Evolutionary conservation across 768 basidiomycete genomes (phyloP).

Genomic region (Tulasnella calospora): DNA sequence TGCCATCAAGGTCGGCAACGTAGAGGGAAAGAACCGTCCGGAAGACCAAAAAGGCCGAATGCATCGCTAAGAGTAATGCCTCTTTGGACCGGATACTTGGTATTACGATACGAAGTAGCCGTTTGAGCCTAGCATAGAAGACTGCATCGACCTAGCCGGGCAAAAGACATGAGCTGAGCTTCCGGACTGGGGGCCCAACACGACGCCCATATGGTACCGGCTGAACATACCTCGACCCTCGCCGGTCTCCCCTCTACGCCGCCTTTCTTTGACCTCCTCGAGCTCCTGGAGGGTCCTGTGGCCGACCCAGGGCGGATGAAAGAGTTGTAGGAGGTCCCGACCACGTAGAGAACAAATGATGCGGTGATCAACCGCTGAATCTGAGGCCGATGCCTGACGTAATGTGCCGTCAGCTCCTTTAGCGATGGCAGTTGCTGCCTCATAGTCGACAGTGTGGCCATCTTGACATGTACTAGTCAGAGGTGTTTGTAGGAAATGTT

Average conservation of each 20-base stretch:
- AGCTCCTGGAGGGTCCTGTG: slow-evolving; percentile 39
- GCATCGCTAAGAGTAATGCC: slow-evolving; percentile 78
- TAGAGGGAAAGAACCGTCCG: slow-evolving; percentile 90
- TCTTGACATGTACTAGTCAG: neutral
- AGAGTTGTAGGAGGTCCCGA: slow-evolving; percentile 57
- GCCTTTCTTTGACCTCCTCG: slow-evolving; percentile 34
- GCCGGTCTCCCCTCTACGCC: slow-evolving; percentile 42
- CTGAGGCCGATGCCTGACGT: slow-evolving; percentile 59
- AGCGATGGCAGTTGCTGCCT: slow-evolving; percentile 1
- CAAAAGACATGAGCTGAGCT: neutral
- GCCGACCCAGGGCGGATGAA: slow-evolving; percentile 41
- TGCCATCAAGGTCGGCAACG: slow-evolving; percentile 90
- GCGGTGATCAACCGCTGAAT: slow-evolving; percentile 67
- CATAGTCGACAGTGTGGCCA: slow-evolving; percentile 2
- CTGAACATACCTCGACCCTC: slow-evolving; percentile 60
- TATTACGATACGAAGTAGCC: slow-evolving; percentile 80
- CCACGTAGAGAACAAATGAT: slow-evolving; percentile 65
- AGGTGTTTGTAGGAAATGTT: neutral
- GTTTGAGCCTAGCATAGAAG: slow-evolving; percentile 76
- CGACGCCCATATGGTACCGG: slow-evolving; percentile 11
- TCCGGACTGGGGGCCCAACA: neutral
- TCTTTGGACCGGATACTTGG: slow-evolving; percentile 82
- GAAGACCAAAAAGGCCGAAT: slow-evolving; percentile 82
- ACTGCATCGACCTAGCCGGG: slow-evolving; percentile 71
- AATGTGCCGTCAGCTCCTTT: slow-evolving; percentile 34